Evolutionary conservation across 805 yeast genomes (phyloP).

Genomic region (Ogataea methanolica): DNA sequence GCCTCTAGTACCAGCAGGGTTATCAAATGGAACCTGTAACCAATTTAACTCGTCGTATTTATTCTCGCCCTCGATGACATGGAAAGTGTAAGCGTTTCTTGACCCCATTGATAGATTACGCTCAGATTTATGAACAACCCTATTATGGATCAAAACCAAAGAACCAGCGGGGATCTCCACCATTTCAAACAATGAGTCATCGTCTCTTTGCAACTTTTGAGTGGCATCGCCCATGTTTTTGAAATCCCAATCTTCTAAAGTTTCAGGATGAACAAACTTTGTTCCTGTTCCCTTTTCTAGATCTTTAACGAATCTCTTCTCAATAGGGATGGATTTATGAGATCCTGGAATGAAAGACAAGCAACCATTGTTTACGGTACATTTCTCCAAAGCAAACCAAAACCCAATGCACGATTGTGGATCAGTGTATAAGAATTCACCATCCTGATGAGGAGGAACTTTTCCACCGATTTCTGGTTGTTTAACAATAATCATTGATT

Average conservation of each 20-base stretch:
- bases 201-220: slow-evolving; percentile 25
- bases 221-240: slow-evolving; percentile 19
- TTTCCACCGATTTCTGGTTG: slow-evolving; percentile 70
- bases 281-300: slow-evolving; percentile 50
- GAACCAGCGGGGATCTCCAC: slow-evolving; percentile 71
- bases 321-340: slow-evolving; percentile 52
- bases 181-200: slow-evolving; percentile 38
- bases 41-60: slow-evolving; percentile 64
- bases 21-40: slow-evolving; percentile 68
- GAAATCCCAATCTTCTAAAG: slow-evolving; percentile 16
- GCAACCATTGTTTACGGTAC: slow-evolving; percentile 65
- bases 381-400: slow-evolving; percentile 79
- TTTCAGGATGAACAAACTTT: slow-evolving; percentile 37
- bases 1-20: slow-evolving; percentile 48
- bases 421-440: slow-evolving; percentile 62
- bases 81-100: slow-evolving; percentile 76
- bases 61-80: slow-evolving; percentile 63
- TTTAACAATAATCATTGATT: slow-evolving; percentile 75
- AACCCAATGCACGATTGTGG: slow-evolving; percentile 74
- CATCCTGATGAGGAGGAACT: slow-evolving; percentile 79
- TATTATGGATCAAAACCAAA: slow-evolving; percentile 64
- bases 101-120: slow-evolving; percentile 50
- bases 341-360: slow-evolving; percentile 66
- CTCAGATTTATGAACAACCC: slow-evolving; percentile 69
- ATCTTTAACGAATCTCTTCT: slow-evolving; percentile 59